Percentiles rank a stretch among this genome's conserved stretches.
Conservation (phyloP, 1,284 basidiomycete genomes). For the Pseudozyma sp. region DNA sequence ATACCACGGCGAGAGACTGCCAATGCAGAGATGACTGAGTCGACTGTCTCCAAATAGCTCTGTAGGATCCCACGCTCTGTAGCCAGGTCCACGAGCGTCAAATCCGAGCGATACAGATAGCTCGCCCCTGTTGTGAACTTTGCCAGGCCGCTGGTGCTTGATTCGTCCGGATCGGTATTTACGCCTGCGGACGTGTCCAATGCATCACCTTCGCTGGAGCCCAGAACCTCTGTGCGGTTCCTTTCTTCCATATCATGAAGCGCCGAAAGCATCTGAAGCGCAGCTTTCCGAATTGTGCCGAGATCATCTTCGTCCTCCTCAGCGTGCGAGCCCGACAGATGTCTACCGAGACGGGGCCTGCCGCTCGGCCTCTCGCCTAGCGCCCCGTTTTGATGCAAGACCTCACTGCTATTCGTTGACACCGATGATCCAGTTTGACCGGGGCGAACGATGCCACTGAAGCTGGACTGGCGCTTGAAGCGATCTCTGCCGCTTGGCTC, state of each 20-base stretch:
- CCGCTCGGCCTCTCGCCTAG: not conserved
- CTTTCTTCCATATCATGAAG: slow-evolving; percentile 73
- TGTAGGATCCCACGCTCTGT: slow-evolving; percentile 72
- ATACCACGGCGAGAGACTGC: not conserved
- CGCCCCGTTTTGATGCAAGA: slow-evolving; percentile 13
- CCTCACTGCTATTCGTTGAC: slow-evolving; percentile 17
- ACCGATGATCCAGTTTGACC: slow-evolving; percentile 17
- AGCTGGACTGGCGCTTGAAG: slow-evolving; percentile 52
- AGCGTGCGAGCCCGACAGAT: not conserved
- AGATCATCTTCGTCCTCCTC: slow-evolving; percentile 72
- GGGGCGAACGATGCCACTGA: slow-evolving; percentile 33
- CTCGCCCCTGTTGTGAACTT: slow-evolving; percentile 70
- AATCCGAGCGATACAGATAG: slow-evolving; percentile 80
- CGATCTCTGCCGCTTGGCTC: slow-evolving; percentile 36
- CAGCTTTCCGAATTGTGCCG: slow-evolving; percentile 76
- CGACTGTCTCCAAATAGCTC: slow-evolving; percentile 29
- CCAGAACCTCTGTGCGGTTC: slow-evolving; percentile 41
- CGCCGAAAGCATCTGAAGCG: slow-evolving; percentile 80
- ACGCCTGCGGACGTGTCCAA: not conserved
- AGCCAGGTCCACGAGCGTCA: slow-evolving; percentile 73
- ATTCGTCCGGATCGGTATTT: slow-evolving; percentile 16
- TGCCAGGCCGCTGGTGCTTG: not conserved
- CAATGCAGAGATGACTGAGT: slow-evolving; percentile 20
- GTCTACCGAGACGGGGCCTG: not conserved
- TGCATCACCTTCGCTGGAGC: slow-evolving; percentile 2